These are phyloP conservation scores for Scedosporium boydii DNA, from an alignment of 2,329 filamentous ascomycete species.

Conservation along the genomic window DNA sequence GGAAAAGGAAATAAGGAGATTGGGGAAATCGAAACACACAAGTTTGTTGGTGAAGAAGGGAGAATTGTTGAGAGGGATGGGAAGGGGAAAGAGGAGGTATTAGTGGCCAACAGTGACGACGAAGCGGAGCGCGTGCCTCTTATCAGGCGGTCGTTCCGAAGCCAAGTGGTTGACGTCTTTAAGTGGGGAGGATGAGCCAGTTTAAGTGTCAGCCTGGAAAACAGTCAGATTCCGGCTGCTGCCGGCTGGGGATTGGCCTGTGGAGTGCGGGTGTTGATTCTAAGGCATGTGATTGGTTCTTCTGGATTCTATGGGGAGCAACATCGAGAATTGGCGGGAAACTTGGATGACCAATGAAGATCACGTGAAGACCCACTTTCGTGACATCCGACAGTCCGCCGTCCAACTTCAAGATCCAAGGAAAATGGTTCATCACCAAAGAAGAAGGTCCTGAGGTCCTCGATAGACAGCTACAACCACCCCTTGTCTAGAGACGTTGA, in stretches of 20 bases:
- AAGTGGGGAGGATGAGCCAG: neutral
- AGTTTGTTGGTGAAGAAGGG: neutral
- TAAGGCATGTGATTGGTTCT: neutral
- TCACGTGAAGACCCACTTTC: neutral
- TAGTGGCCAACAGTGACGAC: conserved; percentile 1
- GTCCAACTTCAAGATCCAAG: neutral
- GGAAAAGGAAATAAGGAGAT: neutral
- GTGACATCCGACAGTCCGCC: neutral
- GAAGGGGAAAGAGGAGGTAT: neutral
- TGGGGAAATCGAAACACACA: neutral
- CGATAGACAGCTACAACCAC: neutral
- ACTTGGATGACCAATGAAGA: neutral
- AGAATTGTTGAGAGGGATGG: conserved; percentile 1
- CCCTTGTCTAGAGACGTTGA: neutral
- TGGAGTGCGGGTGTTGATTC: neutral
- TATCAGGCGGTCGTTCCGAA: conserved; percentile 3
- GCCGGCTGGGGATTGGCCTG: neutral
- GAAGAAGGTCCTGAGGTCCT: neutral
- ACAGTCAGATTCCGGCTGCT: neutral
- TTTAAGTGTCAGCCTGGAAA: neutral
- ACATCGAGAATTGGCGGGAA: neutral
- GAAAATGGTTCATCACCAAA: neutral
- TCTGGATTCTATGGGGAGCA: neutral
- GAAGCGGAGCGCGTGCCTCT: conserved; percentile 5
- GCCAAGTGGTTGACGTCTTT: conserved; percentile 4